These are phyloP conservation scores for Wilcoxina mikolae DNA, from an alignment of 495 filamentous ascomycete genomes.

Conservation along the genomic window DNA sequence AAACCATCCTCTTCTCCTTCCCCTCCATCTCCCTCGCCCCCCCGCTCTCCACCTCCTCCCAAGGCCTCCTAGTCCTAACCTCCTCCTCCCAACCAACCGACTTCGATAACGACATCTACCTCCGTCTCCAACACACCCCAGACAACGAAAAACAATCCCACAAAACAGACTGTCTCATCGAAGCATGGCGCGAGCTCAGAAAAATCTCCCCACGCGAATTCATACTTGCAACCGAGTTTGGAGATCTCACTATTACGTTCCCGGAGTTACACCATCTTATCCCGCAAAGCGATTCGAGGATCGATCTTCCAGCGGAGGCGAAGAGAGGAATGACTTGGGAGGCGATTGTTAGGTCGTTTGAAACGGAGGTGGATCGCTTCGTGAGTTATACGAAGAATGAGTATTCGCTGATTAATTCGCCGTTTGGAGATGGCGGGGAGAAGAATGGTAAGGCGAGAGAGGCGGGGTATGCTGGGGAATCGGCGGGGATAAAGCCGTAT, in stretches of 20 bases:
- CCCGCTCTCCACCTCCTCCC: neutral
- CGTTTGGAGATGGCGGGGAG: conserved; percentile 3
- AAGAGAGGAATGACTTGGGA: conserved; percentile 15
- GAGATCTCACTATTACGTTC: conserved; percentile 16
- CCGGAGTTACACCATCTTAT: conserved; percentile 12
- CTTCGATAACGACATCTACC: conserved; percentile 12
- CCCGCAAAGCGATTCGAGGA: conserved; percentile 16
- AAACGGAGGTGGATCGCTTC: conserved; percentile 17
- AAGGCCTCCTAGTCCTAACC: conserved; percentile 17
- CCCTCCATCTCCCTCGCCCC: neutral
- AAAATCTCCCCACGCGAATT: conserved; percentile 20
- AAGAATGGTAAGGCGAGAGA: conserved; percentile 5
- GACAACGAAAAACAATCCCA: neutral
- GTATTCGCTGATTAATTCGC: neutral
- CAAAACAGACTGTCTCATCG: conserved; percentile 12
- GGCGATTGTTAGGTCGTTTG: conserved; percentile 18
- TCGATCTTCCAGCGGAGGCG: conserved; percentile 8
- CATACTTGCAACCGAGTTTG: conserved; percentile 12
- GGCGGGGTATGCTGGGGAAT: neutral
- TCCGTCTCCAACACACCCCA: conserved; percentile 17
- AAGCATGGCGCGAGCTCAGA: conserved; percentile 9
- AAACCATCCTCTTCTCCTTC: conserved; percentile 8
- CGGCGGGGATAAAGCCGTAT: neutral
- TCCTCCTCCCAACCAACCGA: conserved; percentile 3
- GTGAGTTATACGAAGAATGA: conserved; percentile 14